Base-by-base conservation (phyloP, 176 grass and related monocot genomes). In the Juncus effusus region DNA sequence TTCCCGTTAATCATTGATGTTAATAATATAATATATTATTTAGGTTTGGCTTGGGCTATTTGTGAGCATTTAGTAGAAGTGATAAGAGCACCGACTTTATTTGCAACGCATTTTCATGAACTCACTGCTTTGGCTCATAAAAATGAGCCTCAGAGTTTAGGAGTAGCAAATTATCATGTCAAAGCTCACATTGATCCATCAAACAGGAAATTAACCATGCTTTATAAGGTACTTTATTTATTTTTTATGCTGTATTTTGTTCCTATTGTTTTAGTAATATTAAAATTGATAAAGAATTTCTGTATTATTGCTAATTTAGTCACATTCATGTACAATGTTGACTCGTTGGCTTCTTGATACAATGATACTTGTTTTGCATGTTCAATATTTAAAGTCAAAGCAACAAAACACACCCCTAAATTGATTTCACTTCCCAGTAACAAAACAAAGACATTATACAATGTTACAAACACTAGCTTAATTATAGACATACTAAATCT, bases 21-120 rank as follows among this genome's bases (percentile, higher is more conserved):
- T 47, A 47, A 6, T 47, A 47, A 5, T 1, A 47, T 47, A 47
- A 47, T 47, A 47, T 47, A 6, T 47, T 47, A 6, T 47, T 47
- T 47, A 96, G 92, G 92, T 70, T 82, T 96, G 54, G 92, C 92
- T 74, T 96, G 92, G 92, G 92, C 92, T 62, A 96, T 96, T 49
- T 96, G 87, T 77, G 92, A 96, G 75, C 87, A 96, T 78, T 87
- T 96, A 79, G 85, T 96, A 65, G 84, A 91, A 75, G 87, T 91
- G 74, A 96, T 80, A 54, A 85, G 65, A 80, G 87, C 92, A 0
- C 92, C 92, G 73, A 83, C 87, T 28, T 81, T 96, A 56, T 96
- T 96, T 85, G 92, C 92, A 56, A 96, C 92, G 47, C 92, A 96
- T 67, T 96, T 96, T 75, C 92, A 91, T 83, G 92, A 96, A 88